Evolutionary conservation across 1,139 yeast species (phyloP).

Genomic region (Sugiyamaella pinicola): DNA sequence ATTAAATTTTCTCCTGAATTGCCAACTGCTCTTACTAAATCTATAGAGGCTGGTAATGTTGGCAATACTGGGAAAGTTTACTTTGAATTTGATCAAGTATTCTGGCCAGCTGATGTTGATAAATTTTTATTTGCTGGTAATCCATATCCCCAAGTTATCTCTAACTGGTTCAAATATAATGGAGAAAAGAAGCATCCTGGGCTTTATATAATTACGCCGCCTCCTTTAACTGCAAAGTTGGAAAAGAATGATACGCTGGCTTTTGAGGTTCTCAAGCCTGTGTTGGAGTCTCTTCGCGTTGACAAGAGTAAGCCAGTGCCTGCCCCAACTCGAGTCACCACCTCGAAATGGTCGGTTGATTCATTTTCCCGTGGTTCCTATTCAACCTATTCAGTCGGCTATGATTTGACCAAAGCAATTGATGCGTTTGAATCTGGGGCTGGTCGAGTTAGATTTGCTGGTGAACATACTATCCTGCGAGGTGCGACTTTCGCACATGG

Average conservation of each 20-base stretch:
- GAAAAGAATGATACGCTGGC: conserved; percentile 49
- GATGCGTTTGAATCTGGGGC: conserved; percentile 59
- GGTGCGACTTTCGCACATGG: conserved; percentile 91
- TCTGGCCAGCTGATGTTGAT: conserved; percentile 62
- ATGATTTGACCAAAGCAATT: conserved; percentile 63
- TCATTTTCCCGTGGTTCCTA: conserved; percentile 75
- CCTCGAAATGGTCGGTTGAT: conserved; percentile 69
- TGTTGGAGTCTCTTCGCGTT: conserved; percentile 38
- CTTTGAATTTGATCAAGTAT: conserved; percentile 67
- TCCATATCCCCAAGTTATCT: conserved; percentile 51
- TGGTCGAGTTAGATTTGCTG: conserved; percentile 71
- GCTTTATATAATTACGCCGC: conserved; percentile 36
- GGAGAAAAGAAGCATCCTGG: conserved; percentile 36
- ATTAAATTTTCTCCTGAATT: conserved; percentile 60
- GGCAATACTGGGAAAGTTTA: conserved; percentile 79
- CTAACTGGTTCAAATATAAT: conserved; percentile 46
- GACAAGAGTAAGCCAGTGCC: conserved; percentile 39
- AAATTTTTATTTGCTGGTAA: conserved; percentile 50
- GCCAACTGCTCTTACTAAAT: conserved; percentile 42
- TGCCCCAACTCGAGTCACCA: conserved; percentile 57
- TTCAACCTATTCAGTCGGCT: conserved; percentile 64
- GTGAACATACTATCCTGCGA: conserved; percentile 75
- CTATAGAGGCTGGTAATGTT: conserved; percentile 58
- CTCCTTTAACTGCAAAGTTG: conserved; percentile 54
- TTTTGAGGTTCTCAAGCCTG: conserved; percentile 52